Evolutionary conservation across 768 basidiomycete species (phyloP), one percentile per base, ranked within the genome.

Genomic region (Ramaria rubella): DNA sequence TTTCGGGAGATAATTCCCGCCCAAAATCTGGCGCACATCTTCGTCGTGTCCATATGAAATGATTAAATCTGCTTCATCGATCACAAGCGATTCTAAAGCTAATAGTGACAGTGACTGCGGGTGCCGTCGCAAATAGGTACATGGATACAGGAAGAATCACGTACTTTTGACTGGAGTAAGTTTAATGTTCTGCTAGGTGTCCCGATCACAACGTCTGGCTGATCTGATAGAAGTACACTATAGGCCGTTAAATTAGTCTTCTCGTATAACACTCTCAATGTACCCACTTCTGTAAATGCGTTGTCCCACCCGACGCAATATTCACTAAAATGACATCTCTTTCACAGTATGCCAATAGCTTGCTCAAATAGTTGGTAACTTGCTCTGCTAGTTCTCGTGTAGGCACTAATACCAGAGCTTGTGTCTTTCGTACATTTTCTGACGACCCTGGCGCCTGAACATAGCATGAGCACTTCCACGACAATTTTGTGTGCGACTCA

Each of bases 41-140:
- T 94, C 90, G 59, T 94, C 88, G 61, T 98, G 92, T 2, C 96
- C 96, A 67, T 98, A 99, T 0, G 94, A 97, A 19, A 99, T 77
- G 52, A 99, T 89, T 34, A 98, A 81, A 67, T 98, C 96, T 23
- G 96, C 96, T 72, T 99, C 96, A 67, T 99, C 96, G 57, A 99
- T 94, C 27, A 95, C 88, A 17, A 99, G 81, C 4, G 89, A 87
- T 45, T 92, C 88, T 29, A 98, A 72, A 0, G 79, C 76, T 12
- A 78, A 64, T 0, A 94, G 71, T 2, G 76, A 78, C 7, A 98
- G 73, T 0, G 82, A 74, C 87, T 90, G 12, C 17, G 43, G 17
- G 17, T n/a, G 14, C 14, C 9, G 26, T 48, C 46, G 27, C 6
- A 30, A 48, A 8, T 4, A 26, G 8, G 21, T 21, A 45, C 24